A percentile compares a stretch with the other conserved stretches of the same genome.
Evolutionary conservation across 2,329 filamentous ascomycete species (phyloP).

Genomic region (Colletotrichum gloeosporioides): DNA sequence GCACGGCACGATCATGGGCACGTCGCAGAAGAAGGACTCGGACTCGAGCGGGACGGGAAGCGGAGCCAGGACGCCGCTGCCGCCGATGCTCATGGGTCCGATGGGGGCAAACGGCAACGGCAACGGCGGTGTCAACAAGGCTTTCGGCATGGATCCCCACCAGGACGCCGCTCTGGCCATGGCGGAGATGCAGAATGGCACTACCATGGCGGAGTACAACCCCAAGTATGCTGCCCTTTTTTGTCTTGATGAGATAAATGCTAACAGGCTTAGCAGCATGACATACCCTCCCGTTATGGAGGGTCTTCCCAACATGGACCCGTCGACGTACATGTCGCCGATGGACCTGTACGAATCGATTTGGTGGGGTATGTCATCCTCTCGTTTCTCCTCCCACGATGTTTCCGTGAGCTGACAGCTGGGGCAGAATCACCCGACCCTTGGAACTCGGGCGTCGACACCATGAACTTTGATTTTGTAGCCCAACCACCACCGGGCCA

Average conservation of each 20-base stretch:
- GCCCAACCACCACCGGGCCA: conserved; percentile 65
- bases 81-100: conserved; percentile 28
- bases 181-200: conserved; percentile 69
- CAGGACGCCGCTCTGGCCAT: conserved; percentile 69
- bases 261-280: conserved; percentile 29
- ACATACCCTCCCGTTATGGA: conserved; percentile 46
- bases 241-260: background rate
- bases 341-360: conserved; percentile 74
- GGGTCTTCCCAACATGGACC: conserved; percentile 56
- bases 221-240: background rate
- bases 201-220: conserved; percentile 34
- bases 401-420: background rate
- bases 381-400: conserved; percentile 17
- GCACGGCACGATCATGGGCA: conserved; percentile 62
- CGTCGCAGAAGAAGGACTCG: conserved; percentile 51
- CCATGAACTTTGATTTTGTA: conserved; percentile 66
- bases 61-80: conserved; percentile 47
- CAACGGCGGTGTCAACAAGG: background rate
- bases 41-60: conserved; percentile 50
- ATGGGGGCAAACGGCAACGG: conserved; percentile 17
- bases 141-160: conserved; percentile 52
- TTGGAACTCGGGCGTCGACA: conserved; percentile 61
- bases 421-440: conserved; percentile 61
- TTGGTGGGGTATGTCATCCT: conserved; percentile 64
- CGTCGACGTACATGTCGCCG: conserved; percentile 65